These are phyloP conservation scores for Oryza punctata DNA, from an alignment of 176 grass and related monocot genomes.

Conservation along the genomic window DNA sequence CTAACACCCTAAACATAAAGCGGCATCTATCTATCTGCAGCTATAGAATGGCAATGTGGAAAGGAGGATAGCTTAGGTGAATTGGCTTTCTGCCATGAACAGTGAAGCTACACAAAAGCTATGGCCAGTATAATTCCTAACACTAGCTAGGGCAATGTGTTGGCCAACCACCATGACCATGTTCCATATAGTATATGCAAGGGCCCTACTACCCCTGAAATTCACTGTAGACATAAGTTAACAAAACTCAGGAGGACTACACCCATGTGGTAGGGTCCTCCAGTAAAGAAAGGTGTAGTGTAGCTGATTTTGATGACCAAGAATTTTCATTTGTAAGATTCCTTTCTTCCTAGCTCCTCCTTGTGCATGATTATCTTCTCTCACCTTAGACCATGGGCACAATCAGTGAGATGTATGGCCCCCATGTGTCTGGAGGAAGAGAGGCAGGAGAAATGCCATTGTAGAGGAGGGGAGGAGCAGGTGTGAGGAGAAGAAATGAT, in stretches of 20 bases:
- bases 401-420: background rate
- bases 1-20: background rate
- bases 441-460: background rate
- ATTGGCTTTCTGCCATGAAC: background rate
- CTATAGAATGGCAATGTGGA: background rate
- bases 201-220: background rate
- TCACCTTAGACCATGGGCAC: background rate
- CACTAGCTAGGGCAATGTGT: background rate
- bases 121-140: background rate
- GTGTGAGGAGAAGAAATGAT: background rate
- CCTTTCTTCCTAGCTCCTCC: background rate
- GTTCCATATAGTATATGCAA: background rate
- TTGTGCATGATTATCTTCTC: background rate
- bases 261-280: slow-evolving; percentile 37
- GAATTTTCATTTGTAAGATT: slow-evolving; percentile 13
- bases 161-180: slow-evolving; percentile 22
- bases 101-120: background rate
- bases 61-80: background rate
- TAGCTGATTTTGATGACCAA: background rate
- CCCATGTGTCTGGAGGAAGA: background rate
- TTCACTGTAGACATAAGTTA: slow-evolving; percentile 3
- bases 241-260: background rate
- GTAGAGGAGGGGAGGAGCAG: background rate
- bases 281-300: background rate
- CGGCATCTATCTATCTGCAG: background rate